These are phyloP conservation scores for Colletotrichum viniferum DNA, from an alignment of 2,329 filamentous ascomycete species.

Conservation along the genomic window DNA sequence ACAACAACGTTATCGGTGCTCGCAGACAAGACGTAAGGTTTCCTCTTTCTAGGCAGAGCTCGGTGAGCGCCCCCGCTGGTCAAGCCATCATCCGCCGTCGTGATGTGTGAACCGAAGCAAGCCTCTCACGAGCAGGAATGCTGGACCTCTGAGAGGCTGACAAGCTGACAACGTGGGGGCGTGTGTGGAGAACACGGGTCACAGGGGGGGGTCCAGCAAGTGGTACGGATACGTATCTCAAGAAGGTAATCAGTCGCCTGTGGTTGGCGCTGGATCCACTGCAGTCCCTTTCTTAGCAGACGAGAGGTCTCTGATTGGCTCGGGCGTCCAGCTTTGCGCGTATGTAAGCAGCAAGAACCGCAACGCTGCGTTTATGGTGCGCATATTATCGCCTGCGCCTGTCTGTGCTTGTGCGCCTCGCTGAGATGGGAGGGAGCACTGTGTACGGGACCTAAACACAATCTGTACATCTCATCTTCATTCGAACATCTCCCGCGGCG, in stretches of 20 bases:
- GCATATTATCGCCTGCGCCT: neutral
- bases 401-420: neutral
- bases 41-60: neutral
- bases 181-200: neutral
- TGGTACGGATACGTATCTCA: neutral
- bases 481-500: neutral
- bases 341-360: slow-evolving; percentile 6
- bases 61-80: neutral
- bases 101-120: neutral
- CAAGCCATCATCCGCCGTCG: neutral
- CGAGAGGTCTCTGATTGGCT: neutral
- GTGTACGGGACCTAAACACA: neutral
- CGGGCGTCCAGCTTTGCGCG: neutral
- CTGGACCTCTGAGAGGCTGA: slow-evolving; percentile 6
- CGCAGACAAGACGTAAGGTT: neutral
- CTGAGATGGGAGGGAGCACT: neutral
- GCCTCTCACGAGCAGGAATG: neutral
- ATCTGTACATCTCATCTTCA: neutral
- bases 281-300: neutral
- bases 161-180: neutral
- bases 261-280: slow-evolving; percentile 1
- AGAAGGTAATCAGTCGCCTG: neutral
- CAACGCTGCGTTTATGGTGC: neutral
- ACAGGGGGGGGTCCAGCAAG: neutral
- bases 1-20: neutral